Evolutionary conservation across 2,329 filamentous ascomycete genomes (phyloP), one percentile per base, ranked within the genome.

Genomic region (Sphaerostilbella broomeana): DNA sequence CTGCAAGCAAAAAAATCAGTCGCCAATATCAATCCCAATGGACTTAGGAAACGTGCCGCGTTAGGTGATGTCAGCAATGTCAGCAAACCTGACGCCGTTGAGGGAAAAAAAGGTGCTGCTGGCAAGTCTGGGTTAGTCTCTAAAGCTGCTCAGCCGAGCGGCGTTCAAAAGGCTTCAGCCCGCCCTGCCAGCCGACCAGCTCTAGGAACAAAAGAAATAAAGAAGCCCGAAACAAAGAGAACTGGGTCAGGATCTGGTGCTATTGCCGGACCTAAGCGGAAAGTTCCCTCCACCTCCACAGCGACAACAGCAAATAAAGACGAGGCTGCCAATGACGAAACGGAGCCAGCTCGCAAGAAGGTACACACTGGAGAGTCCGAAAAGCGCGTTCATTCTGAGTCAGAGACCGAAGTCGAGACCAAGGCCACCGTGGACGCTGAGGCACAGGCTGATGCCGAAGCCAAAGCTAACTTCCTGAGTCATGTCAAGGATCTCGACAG

Each of bases 31-130:
- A 66, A 69, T 36, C 62, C 70, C 54, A 71, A 70, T 45, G 58
- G 54, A 33, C 61, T 63, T 42, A 76, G 84, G 57, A 92, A 85
- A 69, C 86, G 92, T 58, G 77, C 84, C 53, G 89, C 86, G 34
- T 75, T 98, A 25, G 88, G 86, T 43, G 92, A 98, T 69, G 84
- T 95, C 52, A 97, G 88, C 76, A 98, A 98, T 67, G 84, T 94
- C 48, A 79, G 79, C 54, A 97, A 95, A 63, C 74, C 75, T 33
- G 84, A 86, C 38, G 71, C 64, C 5, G 68, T 72, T 47, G 84
- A 86, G 40, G 77, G 73, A 51, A 94, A 94, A 73, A 95, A 94
- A 72, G 66, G 70, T 31, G 60, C 69, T 25, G 64, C 64, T 27
- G 71, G 69, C 57, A 84, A 88, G 66, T 67, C 67, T 42, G 80